Evolutionary conservation across 2,329 filamentous ascomycete species (phyloP).

Genomic region (Trichoderma harzianum): DNA sequence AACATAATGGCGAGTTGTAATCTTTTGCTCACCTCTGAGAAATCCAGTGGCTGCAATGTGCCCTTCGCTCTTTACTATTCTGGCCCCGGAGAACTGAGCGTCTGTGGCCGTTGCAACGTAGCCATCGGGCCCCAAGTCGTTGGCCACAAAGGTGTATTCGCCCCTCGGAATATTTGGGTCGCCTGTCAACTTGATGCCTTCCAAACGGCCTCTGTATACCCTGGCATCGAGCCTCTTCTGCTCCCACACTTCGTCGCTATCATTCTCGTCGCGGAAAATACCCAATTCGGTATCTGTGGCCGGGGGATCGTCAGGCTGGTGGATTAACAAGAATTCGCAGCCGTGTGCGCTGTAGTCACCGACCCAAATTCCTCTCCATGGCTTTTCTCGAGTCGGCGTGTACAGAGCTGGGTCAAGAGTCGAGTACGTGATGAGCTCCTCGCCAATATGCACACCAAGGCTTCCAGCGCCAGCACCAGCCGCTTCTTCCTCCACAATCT

Average conservation of each 20-base stretch:
- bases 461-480: slow-evolving; percentile 18
- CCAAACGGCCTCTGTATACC: slow-evolving; percentile 64
- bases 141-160: slow-evolving; percentile 75
- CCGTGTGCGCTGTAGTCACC: slow-evolving; percentile 87
- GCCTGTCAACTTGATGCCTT: slow-evolving; percentile 87
- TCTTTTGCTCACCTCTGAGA: slow-evolving; percentile 56
- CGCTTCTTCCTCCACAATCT: slow-evolving; percentile 8
- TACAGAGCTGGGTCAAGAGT: slow-evolving; percentile 74
- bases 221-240: slow-evolving; percentile 43
- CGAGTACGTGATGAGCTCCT: slow-evolving; percentile 59
- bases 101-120: slow-evolving; percentile 63
- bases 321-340: slow-evolving; percentile 79
- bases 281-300: slow-evolving; percentile 39
- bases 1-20: neutral
- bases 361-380: slow-evolving; percentile 87
- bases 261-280: slow-evolving; percentile 37
- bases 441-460: slow-evolving; percentile 48
- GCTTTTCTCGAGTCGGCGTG: slow-evolving; percentile 73
- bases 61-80: slow-evolving; percentile 69
- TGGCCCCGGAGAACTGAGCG: slow-evolving; percentile 66
- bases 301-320: slow-evolving; percentile 60
- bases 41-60: slow-evolving; percentile 77
- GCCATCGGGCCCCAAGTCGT: slow-evolving; percentile 69
- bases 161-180: slow-evolving; percentile 87
- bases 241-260: slow-evolving; percentile 47